phyloP scores from a whole-genome alignment of 1,284 basidiomycete species.

The Violaceomyces palustris region DNA sequence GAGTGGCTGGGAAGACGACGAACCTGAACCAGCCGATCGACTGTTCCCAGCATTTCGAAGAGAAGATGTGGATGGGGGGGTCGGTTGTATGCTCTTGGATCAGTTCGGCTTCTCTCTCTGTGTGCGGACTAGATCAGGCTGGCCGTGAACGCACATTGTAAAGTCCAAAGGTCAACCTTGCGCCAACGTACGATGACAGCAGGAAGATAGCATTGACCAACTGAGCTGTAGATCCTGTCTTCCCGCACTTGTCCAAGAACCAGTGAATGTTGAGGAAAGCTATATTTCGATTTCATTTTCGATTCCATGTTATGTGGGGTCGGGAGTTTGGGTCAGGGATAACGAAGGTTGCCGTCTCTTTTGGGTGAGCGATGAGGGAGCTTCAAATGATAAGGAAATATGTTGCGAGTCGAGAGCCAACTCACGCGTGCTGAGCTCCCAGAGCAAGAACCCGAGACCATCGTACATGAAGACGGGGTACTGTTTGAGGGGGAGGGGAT shows the following conservation, averaged over 20 bases:
- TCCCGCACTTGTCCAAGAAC: conserved; percentile 54
- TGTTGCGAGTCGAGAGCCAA: conserved; percentile 5
- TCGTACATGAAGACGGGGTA: conserved; percentile 53
- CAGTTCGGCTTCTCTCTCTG: no score
- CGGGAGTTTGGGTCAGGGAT: no score
- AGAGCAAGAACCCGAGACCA: conserved; percentile 52
- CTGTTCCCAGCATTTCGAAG: conserved; percentile 4
- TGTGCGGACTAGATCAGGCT: conserved; percentile 18
- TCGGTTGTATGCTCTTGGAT: no score
- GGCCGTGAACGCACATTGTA: conserved; percentile 39
- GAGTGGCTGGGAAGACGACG: conserved; percentile 32
- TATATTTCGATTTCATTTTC: conserved; percentile 2
- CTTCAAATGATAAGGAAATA: not conserved
- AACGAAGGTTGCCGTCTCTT: no score
- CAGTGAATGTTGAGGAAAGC: conserved; percentile 55
- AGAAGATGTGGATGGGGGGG: no score
- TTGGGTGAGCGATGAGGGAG: conserved; percentile 1
- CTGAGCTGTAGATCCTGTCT: conserved; percentile 50
- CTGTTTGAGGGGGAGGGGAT: conserved; percentile 16
- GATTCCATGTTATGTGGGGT: not conserved
- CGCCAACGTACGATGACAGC: conserved; percentile 47
- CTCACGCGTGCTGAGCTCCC: conserved; percentile 52
- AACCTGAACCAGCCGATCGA: conserved; percentile 39
- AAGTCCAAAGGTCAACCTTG: conserved; percentile 50
- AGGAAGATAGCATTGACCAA: conserved; percentile 52